Conservation (phyloP, 169 alveolate genomes). For the Cryptosporidium canis region DNA sequence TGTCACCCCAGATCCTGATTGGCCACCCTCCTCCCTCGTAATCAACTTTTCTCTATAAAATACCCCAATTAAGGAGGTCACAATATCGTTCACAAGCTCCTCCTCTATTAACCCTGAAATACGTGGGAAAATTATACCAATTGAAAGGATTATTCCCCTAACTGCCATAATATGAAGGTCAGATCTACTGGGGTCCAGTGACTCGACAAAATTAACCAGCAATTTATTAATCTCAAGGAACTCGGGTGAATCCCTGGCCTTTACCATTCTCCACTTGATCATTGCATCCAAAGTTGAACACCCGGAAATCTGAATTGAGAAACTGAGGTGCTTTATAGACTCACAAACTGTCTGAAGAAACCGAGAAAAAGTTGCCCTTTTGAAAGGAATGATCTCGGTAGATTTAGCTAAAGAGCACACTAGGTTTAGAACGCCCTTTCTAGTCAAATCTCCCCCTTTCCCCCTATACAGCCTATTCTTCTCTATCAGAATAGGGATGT, state of each 20-base stretch:
- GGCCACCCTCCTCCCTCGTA: background rate
- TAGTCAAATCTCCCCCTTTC: constrained; percentile 75
- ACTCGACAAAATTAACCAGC: background rate
- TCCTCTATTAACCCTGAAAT: background rate
- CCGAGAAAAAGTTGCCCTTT: constrained; percentile 74
- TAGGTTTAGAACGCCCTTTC: constrained; percentile 67
- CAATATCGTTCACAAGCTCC: background rate
- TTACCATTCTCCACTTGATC: constrained; percentile 28
- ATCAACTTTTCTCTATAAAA: background rate
- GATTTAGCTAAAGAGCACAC: constrained; percentile 54
- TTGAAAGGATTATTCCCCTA: constrained; percentile 35
- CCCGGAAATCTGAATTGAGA: constrained; percentile 74
- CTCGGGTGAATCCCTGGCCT: background rate
- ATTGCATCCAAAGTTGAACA: constrained; percentile 75
- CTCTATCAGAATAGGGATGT: constrained; percentile 64
- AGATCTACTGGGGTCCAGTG: background rate
- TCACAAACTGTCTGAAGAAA: constrained; percentile 73
- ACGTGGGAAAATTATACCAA: constrained; percentile 41
- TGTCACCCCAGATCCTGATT: background rate
- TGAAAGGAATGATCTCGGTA: constrained; percentile 31
- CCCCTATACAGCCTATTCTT: constrained; percentile 73
- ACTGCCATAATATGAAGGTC: constrained; percentile 47
- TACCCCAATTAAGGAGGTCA: constrained; percentile 6
- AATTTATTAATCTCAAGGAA: background rate
- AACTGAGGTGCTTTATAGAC: constrained; percentile 61